Evolutionary conservation across 306 rosid genomes (phyloP).

Genomic region (Pyrus communis): DNA sequence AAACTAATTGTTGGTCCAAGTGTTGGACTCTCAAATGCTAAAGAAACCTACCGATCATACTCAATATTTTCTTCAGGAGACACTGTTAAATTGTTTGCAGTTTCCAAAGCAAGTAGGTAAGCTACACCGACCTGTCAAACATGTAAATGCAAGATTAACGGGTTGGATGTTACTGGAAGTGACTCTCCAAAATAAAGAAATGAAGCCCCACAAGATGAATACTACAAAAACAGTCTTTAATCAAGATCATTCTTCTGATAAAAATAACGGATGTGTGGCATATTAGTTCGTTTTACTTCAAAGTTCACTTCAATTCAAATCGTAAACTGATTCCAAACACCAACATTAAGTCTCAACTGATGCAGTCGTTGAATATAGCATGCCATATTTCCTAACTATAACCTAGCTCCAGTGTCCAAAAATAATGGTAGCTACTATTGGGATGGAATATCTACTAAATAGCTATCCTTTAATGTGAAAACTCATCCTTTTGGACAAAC

Average conservation of each 20-base stretch:
- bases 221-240: not conserved
- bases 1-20: not conserved
- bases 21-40: slow-evolving; percentile 2
- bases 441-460: not conserved
- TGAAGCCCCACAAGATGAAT: not conserved
- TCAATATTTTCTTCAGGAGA: slow-evolving; percentile 79
- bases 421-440: not conserved
- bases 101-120: slow-evolving; percentile 84
- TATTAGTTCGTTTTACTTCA: not conserved
- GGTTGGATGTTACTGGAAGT: not conserved
- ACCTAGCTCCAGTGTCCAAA: not conserved
- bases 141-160: not conserved
- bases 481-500: not conserved
- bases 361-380: not conserved
- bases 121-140: slow-evolving; percentile 84
- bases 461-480: not conserved
- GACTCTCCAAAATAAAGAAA: not conserved
- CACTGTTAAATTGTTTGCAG: slow-evolving; percentile 56
- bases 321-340: not conserved
- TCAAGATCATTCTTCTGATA: not conserved
- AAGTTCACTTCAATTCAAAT: not conserved
- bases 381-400: not conserved
- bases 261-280: not conserved
- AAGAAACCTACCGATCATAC: slow-evolving; percentile 68
- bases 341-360: not conserved